Evolutionary conservation across 2,329 filamentous ascomycete species (phyloP), one percentile per base, ranked within the genome.

Genomic region (Plectosphaerella sp.): DNA sequence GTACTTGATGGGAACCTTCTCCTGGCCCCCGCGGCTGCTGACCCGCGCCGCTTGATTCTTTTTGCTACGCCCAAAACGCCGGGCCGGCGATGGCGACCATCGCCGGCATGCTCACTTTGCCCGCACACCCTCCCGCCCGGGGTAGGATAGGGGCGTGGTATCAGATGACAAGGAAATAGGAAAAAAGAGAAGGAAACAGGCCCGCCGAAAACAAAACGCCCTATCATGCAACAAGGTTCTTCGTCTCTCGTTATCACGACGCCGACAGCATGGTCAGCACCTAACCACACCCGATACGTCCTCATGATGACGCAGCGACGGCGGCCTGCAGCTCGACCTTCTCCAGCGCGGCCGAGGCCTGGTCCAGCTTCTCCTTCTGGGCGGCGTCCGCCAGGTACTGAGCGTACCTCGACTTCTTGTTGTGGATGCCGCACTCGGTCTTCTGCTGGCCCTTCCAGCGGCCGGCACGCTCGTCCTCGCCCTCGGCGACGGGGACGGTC

Each of bases 341-440:
- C 41, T 52, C 50, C 20, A 56, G 46, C 24, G 57, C 49, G 28
- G 55, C 57, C 45, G 57, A 53, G 35, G 57, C 53, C 39, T 53
- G 49, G 16, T 56, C 57, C 41, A 54, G 49, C 51, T 59, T 57
- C 41, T 53, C 54, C 41, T 58, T 57, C 45, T 54, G 49, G 15
- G 52, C 86, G 70, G 88, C 82, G 55, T 91, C 84, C 62, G 80
- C 78, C 52, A 96, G 73, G 72, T 88, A 97, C 72, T 92, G 85
- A 11, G 91, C 89, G 65, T 97, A 99, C 61, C 91, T 87, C 53
- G 90, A 96, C 70, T 92, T 87, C 73, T 94, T 95, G 79, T 97
- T 97, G 83, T 99, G 94, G 66, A 99, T 97, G 47, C 94, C 94
- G 70, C 94, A 99, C 77, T 99, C 94, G 15, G 91, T 95, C 86